Evolutionary conservation across 495 filamentous ascomycete genomes (phyloP).

Genomic region (Aspergillus kassunensis): DNA sequence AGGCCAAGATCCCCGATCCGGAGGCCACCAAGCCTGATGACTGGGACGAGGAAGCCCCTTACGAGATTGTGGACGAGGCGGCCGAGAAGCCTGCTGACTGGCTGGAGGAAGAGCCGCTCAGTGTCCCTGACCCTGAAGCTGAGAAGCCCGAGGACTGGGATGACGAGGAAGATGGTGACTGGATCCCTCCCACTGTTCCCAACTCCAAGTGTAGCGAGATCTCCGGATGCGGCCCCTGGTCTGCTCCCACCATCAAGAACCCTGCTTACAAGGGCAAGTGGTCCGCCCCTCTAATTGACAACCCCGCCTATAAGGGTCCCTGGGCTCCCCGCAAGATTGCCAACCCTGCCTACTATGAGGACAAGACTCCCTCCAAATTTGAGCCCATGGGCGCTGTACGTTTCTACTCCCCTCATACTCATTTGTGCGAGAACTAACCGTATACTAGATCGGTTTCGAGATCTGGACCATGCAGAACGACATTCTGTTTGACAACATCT

Average conservation of each 20-base stretch:
- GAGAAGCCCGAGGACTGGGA: conserved; percentile 99
- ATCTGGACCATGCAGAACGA: conserved; percentile 99
- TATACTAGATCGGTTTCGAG: conserved; percentile 81
- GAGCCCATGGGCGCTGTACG: conserved; percentile 96
- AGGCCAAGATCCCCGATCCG: conserved; percentile 83
- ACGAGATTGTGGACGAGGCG: conserved; percentile 89
- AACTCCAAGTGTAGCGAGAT: conserved; percentile 95
- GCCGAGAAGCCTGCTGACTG: conserved; percentile 92
- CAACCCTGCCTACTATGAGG: conserved; percentile 97
- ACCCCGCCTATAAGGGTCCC: conserved; percentile 95
- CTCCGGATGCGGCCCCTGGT: conserved; percentile 94
- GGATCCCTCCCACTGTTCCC: conserved; percentile 85
- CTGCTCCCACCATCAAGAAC: conserved; percentile 90
- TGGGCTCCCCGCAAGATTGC: conserved; percentile 95
- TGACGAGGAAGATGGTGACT: conserved; percentile 99
- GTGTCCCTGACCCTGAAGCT: conserved; percentile 90
- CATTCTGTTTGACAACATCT: conserved; percentile 99
- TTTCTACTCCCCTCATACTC: too few relatives aligned
- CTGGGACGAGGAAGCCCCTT: conserved; percentile 98
- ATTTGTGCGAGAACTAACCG: conserved; percentile 14
- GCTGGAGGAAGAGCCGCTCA: conserved; percentile 86
- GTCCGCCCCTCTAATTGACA: conserved; percentile 90
- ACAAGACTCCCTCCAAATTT: conserved; percentile 93
- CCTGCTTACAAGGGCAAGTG: conserved; percentile 99
- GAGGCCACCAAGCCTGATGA: conserved; percentile 94